Evolutionary conservation across 257 asterid genomes (phyloP).

Genomic region (Thymus quinquecostatus): DNA sequence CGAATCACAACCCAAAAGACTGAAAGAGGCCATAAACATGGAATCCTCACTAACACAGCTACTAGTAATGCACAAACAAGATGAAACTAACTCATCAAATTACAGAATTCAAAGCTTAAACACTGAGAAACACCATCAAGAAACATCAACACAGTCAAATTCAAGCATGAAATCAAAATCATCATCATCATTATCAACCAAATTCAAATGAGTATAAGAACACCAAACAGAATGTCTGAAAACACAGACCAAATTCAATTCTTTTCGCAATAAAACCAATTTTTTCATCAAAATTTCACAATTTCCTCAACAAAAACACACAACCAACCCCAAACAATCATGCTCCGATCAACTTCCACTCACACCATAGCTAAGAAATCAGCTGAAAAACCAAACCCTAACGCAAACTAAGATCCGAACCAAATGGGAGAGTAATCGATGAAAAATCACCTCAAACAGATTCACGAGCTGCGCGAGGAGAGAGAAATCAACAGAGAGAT

Average conservation of each 20-base stretch:
- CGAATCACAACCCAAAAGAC: slow-evolving; percentile 17
- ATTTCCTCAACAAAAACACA: slow-evolving; percentile 13
- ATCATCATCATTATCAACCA: not conserved
- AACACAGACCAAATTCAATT: slow-evolving; percentile 14
- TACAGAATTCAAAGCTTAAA: not conserved
- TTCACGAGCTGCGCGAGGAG: slow-evolving; percentile 6
- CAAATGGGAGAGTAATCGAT: slow-evolving; percentile 1
- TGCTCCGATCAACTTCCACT: not conserved
- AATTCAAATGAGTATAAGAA: not conserved
- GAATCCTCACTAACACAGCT: not conserved
- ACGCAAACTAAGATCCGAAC: slow-evolving; percentile 26
- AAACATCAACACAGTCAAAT: not conserved
- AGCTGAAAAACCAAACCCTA: slow-evolving; percentile 8
- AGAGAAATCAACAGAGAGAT: slow-evolving; percentile 23
- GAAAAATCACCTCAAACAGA: slow-evolving; percentile 29
- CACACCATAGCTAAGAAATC: slow-evolving; percentile 12
- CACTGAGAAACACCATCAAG: not conserved
- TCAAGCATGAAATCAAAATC: not conserved
- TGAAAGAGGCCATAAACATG: not conserved
- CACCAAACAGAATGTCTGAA: slow-evolving; percentile 1
- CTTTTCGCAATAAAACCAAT: slow-evolving; percentile 12
- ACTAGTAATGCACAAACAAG: slow-evolving; percentile 5
- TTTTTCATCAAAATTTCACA: slow-evolving; percentile 8
- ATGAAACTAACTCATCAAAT: slow-evolving; percentile 21
- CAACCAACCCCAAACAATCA: slow-evolving; percentile 3